These are phyloP conservation scores for Blastomyces silverae DNA, from an alignment of 2,329 filamentous ascomycete species.

Conservation along the genomic window DNA sequence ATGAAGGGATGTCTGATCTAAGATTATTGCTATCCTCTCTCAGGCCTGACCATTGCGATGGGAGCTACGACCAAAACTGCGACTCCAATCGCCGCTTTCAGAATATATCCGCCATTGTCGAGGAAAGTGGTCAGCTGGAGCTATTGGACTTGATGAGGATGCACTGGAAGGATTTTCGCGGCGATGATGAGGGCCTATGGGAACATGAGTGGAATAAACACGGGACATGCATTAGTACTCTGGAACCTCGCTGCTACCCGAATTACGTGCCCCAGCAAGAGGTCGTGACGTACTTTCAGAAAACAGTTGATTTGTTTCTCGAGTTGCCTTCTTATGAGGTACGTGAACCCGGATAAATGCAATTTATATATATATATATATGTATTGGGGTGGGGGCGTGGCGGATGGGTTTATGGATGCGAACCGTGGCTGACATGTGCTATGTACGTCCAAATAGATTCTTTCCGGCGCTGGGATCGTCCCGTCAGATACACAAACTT, in stretches of 20 bases:
- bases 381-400: background rate
- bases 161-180: conserved; percentile 55
- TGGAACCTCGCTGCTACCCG: conserved; percentile 58
- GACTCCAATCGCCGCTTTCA: conserved; percentile 50
- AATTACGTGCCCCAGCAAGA: conserved; percentile 50
- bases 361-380: too few relatives aligned
- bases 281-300: conserved; percentile 53
- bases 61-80: conserved; percentile 51
- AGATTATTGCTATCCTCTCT: background rate
- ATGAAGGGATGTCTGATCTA: conserved; percentile 10
- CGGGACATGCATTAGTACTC: conserved; percentile 64
- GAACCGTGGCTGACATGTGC: background rate
- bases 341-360: conserved; percentile 7
- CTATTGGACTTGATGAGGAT: conserved; percentile 53
- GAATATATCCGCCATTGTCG: conserved; percentile 52
- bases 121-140: conserved; percentile 44
- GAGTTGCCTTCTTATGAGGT: conserved; percentile 50
- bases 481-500: conserved; percentile 46
- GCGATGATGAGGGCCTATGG: conserved; percentile 56
- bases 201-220: conserved; percentile 66
- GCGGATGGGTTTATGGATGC: background rate
- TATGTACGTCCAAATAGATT: background rate
- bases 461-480: conserved; percentile 51
- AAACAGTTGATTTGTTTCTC: conserved; percentile 51
- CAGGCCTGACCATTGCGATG: conserved; percentile 51